These are phyloP conservation scores for Rostrohypoxylon terebratum DNA, from an alignment of 495 filamentous ascomycete species.

Conservation along the genomic window DNA sequence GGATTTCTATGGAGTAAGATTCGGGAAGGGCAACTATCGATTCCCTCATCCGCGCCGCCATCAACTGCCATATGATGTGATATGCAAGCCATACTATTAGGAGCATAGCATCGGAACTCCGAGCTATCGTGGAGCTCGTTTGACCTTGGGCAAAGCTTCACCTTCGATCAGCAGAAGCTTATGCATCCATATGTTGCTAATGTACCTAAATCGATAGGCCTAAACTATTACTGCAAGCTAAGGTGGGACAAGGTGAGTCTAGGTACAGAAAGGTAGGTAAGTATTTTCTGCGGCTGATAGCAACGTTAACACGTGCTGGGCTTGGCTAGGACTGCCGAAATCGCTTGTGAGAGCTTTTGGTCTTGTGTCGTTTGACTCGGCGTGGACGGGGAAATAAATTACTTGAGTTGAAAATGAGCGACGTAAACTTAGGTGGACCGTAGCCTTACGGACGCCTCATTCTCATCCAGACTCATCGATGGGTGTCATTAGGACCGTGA, in stretches of 20 bases:
- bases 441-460: conserved; percentile 1
- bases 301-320: background rate
- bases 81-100: conserved; percentile 34
- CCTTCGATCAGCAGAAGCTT: background rate
- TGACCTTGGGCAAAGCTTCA: conserved; percentile 13
- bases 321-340: conserved; percentile 13
- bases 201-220: background rate
- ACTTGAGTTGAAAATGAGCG: background rate
- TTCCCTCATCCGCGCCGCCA: conserved; percentile 30
- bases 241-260: conserved; percentile 21
- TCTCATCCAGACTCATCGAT: conserved; percentile 1
- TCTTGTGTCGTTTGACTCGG: background rate
- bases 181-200: conserved; percentile 7
- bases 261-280: conserved; percentile 9
- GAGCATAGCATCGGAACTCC: conserved; percentile 29
- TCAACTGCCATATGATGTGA: conserved; percentile 22
- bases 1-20: conserved; percentile 30
- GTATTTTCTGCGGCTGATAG: conserved; percentile 20
- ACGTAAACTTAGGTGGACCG: background rate
- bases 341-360: background rate
- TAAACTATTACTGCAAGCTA: conserved; percentile 12
- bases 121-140: conserved; percentile 9
- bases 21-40: conserved; percentile 13
- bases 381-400: background rate
- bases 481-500: background rate